Base-by-base conservation (phyloP, 2,329 filamentous ascomycete genomes). In the Talaromyces verruculosus region DNA sequence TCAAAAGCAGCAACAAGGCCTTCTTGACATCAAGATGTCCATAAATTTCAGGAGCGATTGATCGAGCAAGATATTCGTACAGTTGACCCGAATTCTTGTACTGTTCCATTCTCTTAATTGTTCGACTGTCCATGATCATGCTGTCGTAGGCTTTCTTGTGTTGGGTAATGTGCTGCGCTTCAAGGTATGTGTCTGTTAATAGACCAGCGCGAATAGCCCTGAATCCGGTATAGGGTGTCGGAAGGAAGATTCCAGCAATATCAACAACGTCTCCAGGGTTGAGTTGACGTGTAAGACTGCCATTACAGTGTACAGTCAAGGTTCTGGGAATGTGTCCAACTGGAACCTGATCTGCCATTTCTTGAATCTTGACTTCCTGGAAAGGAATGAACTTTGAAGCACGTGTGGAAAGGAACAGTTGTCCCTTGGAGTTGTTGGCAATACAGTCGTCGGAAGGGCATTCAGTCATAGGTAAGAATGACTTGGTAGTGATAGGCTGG, bases 111-210 rank as follows among this genome's bases (percentile, higher is more conserved):
- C 93, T 89, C 67, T 89, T 88, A 63, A 96, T 86, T 8, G 96
- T 88, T 61, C 86, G 85, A 37, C 89, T 88, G 71, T 97, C 93
- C 71, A 97, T 87, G 33, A 89, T 86, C 82, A 97, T 92, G 73
- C 96, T 91, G 69, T 96, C 92, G 79, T 99, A 99, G 0, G 94
- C 93, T 80, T 97, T 97, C 83, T 99, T 99, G 85, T 99, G 95
- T 78, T 99, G 95, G 49, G 88, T 88, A 57, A 99, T 89, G 74
- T 96, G 86, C 76, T 99, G 95, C 5, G 94, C 95, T 80, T 99
- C 95, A 13, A 99, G 83, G 76, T 97, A 99, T 0, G 95, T 99
- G 74, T 99, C 95, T 39, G 95, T 99, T 68, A 99, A 82, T n/a
- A 99, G 87, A 66, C 95, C 95, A 30, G 95, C 95, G 71, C 91